Evolutionary conservation across 1,284 basidiomycete species (phyloP).

Genomic region (Leccinum pachyderme): DNA sequence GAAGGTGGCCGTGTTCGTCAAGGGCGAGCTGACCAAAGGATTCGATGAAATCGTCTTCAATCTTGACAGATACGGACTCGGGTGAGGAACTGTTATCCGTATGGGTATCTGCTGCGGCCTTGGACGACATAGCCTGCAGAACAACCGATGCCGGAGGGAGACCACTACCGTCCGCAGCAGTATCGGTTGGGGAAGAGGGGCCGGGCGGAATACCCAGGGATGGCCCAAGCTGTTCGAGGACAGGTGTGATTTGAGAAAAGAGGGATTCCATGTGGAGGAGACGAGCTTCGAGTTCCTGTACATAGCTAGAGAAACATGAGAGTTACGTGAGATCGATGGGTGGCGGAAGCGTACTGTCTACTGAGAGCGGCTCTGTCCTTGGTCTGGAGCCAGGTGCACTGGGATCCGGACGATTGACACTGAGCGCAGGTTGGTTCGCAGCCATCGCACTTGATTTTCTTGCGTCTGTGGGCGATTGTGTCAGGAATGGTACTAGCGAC

Average conservation of each 20-base stretch:
- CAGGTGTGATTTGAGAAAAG: slow-evolving; percentile 73
- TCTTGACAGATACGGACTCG: slow-evolving; percentile 51
- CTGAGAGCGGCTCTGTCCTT: slow-evolving; percentile 83
- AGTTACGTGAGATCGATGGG: slow-evolving; percentile 13
- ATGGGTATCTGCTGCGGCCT: slow-evolving; percentile 35
- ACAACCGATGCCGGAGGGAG: slow-evolving; percentile 38
- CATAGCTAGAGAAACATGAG: slow-evolving; percentile 56
- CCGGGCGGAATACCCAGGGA: slow-evolving; percentile 41
- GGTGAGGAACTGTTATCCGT: slow-evolving; percentile 35
- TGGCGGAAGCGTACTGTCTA: slow-evolving; percentile 62
- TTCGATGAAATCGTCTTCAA: slow-evolving; percentile 72
- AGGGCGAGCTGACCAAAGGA: slow-evolving; percentile 83
- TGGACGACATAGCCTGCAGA: slow-evolving; percentile 44
- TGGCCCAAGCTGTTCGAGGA: slow-evolving; percentile 66
- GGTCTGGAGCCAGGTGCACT: slow-evolving; percentile 83
- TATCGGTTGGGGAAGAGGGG: slow-evolving; percentile 31
- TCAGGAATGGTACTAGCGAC: slow-evolving; percentile 16
- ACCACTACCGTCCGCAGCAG: slow-evolving; percentile 30
- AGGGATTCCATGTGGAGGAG: slow-evolving; percentile 81
- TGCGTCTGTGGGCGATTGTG: slow-evolving; percentile 51
- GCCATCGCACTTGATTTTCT: slow-evolving; percentile 89
- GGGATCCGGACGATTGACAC: slow-evolving; percentile 66
- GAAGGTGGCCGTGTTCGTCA: slow-evolving; percentile 86
- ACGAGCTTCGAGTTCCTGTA: slow-evolving; percentile 82
- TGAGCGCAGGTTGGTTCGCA: slow-evolving; percentile 81